Evolutionary conservation across 345 rosid genomes (phyloP).

Genomic region (Gossypium sturtianum): DNA sequence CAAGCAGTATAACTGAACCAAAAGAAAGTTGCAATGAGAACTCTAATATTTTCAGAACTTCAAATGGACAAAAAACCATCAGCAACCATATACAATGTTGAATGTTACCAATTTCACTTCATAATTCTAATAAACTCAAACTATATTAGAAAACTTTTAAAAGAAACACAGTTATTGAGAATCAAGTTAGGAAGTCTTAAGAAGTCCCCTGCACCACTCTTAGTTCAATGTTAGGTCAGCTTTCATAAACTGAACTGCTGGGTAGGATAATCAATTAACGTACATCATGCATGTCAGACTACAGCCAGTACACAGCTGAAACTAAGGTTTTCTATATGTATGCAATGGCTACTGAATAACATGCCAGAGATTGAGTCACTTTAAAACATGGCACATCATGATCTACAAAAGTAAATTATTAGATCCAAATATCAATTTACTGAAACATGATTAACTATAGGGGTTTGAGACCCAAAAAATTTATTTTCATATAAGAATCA

Average conservation of each 20-base stretch:
- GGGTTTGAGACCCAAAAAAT: not conserved
- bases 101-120: not conserved
- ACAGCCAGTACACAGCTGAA: not conserved
- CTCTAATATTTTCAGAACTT: not conserved
- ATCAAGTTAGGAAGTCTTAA: not conserved
- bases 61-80: not conserved
- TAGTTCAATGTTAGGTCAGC: not conserved
- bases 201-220: not conserved
- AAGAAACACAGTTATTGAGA: not conserved
- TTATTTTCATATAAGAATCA: not conserved
- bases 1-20: not conserved
- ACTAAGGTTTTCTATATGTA: not conserved
- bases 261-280: not conserved
- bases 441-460: not conserved
- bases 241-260: not conserved
- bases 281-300: not conserved
- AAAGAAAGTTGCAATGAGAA: not conserved
- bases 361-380: slow-evolving; percentile 7
- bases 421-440: not conserved
- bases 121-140: not conserved
- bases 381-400: not conserved
- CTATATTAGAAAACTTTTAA: not conserved
- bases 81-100: not conserved
- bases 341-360: not conserved
- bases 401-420: not conserved